Evolutionary conservation across 805 yeast species (phyloP).

Genomic region (Schwanniomyces occidentalis): DNA sequence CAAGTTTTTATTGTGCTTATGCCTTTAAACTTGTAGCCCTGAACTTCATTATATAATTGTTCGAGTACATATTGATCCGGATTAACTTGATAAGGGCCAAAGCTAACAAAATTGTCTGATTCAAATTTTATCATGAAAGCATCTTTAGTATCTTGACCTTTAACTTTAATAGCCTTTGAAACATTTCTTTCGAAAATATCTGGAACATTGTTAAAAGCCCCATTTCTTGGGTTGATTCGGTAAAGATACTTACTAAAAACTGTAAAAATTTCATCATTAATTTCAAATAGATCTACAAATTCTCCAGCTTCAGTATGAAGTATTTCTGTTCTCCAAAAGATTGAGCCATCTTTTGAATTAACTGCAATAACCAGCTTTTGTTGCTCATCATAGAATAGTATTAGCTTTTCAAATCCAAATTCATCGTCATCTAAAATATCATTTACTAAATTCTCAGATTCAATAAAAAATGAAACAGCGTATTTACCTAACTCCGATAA

Average conservation of each 20-base stretch:
- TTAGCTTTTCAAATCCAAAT: slow-evolving; percentile 33
- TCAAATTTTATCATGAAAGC: background rate
- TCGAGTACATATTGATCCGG: slow-evolving; percentile 15
- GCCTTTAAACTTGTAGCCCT: slow-evolving; percentile 21
- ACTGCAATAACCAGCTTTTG: slow-evolving; percentile 40
- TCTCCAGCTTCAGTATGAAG: slow-evolving; percentile 4
- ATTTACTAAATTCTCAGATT: background rate
- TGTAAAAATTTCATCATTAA: slow-evolving; percentile 12
- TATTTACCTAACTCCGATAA: slow-evolving; percentile 33
- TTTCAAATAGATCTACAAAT: slow-evolving; percentile 12
- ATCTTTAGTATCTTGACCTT: background rate
- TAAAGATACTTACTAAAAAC: slow-evolving; percentile 12
- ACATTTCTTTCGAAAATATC: background rate
- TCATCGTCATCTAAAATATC: slow-evolving; percentile 15
- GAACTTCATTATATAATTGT: slow-evolving; percentile 11
- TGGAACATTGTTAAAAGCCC: slow-evolving; percentile 13
- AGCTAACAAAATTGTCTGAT: background rate
- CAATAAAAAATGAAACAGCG: slow-evolving; percentile 11
- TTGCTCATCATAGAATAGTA: slow-evolving; percentile 26
- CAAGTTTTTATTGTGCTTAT: slow-evolving; percentile 24
- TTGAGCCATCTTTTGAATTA: slow-evolving; percentile 38
- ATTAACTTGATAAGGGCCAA: background rate
- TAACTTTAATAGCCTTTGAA: background rate
- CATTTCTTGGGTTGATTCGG: slow-evolving; percentile 15
- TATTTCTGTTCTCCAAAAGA: slow-evolving; percentile 36